phyloP scores from a whole-genome alignment of 2,329 filamentous ascomycete species.

The Lecanosticta acicola region DNA sequence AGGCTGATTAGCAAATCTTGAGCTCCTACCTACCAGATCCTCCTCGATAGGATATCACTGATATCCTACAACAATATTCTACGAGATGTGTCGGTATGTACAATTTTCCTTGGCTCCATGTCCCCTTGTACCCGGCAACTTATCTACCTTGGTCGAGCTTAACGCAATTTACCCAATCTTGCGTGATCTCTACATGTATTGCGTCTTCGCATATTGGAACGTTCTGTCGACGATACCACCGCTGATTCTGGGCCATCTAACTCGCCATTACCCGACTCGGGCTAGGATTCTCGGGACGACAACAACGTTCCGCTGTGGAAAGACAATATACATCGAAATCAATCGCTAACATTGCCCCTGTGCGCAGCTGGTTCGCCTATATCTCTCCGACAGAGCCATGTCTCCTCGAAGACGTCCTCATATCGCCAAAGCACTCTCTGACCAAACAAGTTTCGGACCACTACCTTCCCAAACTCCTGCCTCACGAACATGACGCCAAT shows the following conservation, averaged over 20 bases:
- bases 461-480: conserved; percentile 50
- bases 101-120: neutral
- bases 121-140: neutral
- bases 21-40: neutral
- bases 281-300: no score
- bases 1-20: neutral
- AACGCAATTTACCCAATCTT: neutral
- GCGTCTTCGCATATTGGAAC: no score
- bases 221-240: no score
- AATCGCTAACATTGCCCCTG: neutral
- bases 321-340: no score
- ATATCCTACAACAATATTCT: no score
- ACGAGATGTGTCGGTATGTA: neutral
- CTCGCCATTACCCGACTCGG: no score
- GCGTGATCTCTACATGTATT: neutral
- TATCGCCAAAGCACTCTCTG: conserved; percentile 41
- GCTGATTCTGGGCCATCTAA: no score
- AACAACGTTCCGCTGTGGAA: no score
- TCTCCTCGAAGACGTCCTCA: conserved; percentile 51
- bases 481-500: conserved; percentile 41
- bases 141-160: neutral
- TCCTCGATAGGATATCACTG: no score
- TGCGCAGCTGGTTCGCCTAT: conserved; percentile 52
- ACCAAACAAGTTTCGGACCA: conserved; percentile 48
- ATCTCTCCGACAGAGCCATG: conserved; percentile 49